Conservation (phyloP, 2,329 filamentous ascomycete genomes). For the Fusarium sp. region DNA sequence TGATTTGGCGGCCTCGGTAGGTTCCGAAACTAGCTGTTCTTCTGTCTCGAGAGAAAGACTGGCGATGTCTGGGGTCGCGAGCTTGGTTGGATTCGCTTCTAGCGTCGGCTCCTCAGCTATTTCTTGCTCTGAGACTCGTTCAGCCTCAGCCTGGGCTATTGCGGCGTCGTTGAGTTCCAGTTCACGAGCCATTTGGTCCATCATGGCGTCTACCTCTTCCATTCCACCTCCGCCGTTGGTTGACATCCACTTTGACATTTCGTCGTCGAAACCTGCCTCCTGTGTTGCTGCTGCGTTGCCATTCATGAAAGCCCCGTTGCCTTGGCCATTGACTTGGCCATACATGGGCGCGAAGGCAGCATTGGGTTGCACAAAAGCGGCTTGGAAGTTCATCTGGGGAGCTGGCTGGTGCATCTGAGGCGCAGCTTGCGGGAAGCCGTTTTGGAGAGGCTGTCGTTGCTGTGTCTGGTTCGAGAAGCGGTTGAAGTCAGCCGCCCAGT, state of each 20-base stretch:
- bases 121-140: constrained; percentile 21
- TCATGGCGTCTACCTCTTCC: constrained; percentile 57
- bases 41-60: constrained; percentile 48
- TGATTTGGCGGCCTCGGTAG: constrained; percentile 36
- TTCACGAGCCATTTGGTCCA: constrained; percentile 59
- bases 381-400: constrained; percentile 49
- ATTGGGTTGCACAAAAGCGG: constrained; percentile 49
- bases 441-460: constrained; percentile 43
- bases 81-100: constrained; percentile 28
- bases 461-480: constrained; percentile 50
- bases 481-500: constrained; percentile 56
- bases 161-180: constrained; percentile 54
- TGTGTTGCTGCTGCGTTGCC: constrained; percentile 41
- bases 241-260: constrained; percentile 59
- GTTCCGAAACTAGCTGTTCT: constrained; percentile 29
- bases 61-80: constrained; percentile 51
- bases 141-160: constrained; percentile 41
- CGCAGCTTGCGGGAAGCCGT: constrained; percentile 37
- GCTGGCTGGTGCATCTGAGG: constrained; percentile 46
- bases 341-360: constrained; percentile 49
- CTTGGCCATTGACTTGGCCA: constrained; percentile 45
- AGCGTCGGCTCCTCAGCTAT: constrained; percentile 5
- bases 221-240: constrained; percentile 52
- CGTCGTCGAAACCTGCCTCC: constrained; percentile 56
- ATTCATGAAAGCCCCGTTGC: constrained; percentile 45